A percentile compares a stretch with the other conserved stretches of the same genome.
phyloP scores from a whole-genome alignment of 106 monocot species.

The Apostasia shenzhenica region DNA sequence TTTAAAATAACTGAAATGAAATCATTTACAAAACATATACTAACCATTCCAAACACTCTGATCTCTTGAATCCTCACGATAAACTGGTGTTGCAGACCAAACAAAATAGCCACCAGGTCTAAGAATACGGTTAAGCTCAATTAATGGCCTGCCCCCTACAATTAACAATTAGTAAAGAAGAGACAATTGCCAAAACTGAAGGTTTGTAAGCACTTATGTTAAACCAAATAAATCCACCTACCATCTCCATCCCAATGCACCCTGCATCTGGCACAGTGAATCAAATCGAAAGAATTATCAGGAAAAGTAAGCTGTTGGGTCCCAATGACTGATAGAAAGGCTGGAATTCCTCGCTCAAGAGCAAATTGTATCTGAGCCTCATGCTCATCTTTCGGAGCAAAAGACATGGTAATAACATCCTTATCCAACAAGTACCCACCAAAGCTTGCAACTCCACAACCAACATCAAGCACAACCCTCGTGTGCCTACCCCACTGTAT shows the following conservation, averaged over 20 bases:
- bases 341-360: conserved; percentile 86
- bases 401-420: conserved; percentile 72
- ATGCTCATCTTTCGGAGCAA: conserved; percentile 94
- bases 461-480: conserved; percentile 91
- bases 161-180: background rate
- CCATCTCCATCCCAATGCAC: conserved; percentile 92
- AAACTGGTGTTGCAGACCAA: conserved; percentile 99
- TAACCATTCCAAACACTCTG: conserved; percentile 73
- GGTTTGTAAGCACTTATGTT: background rate
- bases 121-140: conserved; percentile 90
- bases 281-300: conserved; percentile 77
- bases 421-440: conserved; percentile 71
- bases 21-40: conserved; percentile 11
- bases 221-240: conserved; percentile 16
- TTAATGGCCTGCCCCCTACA: conserved; percentile 79
- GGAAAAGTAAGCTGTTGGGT: conserved; percentile 75
- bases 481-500: conserved; percentile 75
- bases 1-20: background rate
- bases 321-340: conserved; percentile 70
- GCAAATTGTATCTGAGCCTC: conserved; percentile 97
- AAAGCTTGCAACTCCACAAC: conserved; percentile 98
- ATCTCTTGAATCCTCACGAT: conserved; percentile 64
- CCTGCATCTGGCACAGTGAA: conserved; percentile 86
- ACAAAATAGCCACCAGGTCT: conserved; percentile 84
- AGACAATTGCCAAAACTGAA: conserved; percentile 1